phyloP scores from a whole-genome alignment of 2,329 filamentous ascomycete species.

The Colletotrichum spinosum region DNA sequence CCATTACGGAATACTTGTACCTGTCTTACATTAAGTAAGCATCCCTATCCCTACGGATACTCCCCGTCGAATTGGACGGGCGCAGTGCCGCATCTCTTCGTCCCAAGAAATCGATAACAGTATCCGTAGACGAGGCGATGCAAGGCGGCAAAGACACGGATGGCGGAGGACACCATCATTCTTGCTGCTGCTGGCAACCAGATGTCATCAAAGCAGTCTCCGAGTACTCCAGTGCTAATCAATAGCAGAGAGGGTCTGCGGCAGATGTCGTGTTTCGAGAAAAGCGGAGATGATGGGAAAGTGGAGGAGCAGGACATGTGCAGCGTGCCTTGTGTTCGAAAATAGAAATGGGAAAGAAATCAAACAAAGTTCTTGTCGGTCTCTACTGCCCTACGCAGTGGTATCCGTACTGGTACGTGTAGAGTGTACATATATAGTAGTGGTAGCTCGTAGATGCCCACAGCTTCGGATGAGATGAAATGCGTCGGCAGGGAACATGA shows the following conservation, averaged over 20 bases:
- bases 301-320: constrained; percentile 23
- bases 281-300: constrained; percentile 6
- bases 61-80: too few species aligned
- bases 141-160: constrained; percentile 1
- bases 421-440: too few species aligned
- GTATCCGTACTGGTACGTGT: too few species aligned
- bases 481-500: constrained; percentile 32
- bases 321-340: constrained; percentile 29
- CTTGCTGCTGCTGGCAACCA: neutral
- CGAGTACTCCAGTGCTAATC: constrained; percentile 10
- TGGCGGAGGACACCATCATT: constrained; percentile 12
- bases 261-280: constrained; percentile 36
- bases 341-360: neutral
- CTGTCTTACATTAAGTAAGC: too few species aligned
- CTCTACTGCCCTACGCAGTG: neutral
- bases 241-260: constrained; percentile 25
- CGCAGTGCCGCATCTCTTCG: constrained; percentile 3
- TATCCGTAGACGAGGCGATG: neutral
- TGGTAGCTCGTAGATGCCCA: neutral
- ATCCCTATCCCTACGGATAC: too few species aligned
- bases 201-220: constrained; percentile 7
- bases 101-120: constrained; percentile 25
- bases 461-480: constrained; percentile 19
- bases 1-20: too few species aligned
- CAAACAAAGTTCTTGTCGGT: neutral